Percentiles rank a stretch among this genome's conserved stretches.
These are phyloP conservation scores for Potentilla sterilis DNA, from an alignment of 306 rosid species.

Conservation along the genomic window DNA sequence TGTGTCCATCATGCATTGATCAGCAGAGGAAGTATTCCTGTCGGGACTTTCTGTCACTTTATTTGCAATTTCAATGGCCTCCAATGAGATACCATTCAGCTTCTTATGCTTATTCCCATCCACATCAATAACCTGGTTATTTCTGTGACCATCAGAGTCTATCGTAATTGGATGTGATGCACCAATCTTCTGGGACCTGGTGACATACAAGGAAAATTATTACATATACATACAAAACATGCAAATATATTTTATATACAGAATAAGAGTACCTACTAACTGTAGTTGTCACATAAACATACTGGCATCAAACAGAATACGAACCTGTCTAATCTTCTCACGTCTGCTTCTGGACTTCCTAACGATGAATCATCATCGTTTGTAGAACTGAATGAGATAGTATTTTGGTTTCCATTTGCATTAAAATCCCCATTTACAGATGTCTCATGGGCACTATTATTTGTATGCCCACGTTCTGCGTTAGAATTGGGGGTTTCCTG, in stretches of 20 bases:
- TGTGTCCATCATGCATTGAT: slow-evolving; percentile 47
- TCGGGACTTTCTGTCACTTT: slow-evolving; percentile 28
- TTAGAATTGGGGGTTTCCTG: slow-evolving; percentile 41
- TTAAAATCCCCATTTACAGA: slow-evolving; percentile 33
- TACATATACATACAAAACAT: slow-evolving; percentile 1
- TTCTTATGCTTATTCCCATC: slow-evolving; percentile 24
- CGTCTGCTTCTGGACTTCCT: slow-evolving; percentile 37
- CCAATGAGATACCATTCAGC: slow-evolving; percentile 26
- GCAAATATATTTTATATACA: not conserved
- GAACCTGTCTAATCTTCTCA: slow-evolving; percentile 28
- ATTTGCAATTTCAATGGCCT: slow-evolving; percentile 28
- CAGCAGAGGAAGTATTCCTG: slow-evolving; percentile 29
- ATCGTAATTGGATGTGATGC: slow-evolving; percentile 9
- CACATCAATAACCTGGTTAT: slow-evolving; percentile 24
- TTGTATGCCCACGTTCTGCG: slow-evolving; percentile 11
- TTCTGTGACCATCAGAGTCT: slow-evolving; percentile 35
- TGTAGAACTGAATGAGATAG: slow-evolving; percentile 27
- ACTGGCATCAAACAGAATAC: not conserved
- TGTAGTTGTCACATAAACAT: not conserved
- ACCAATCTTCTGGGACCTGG: slow-evolving; percentile 29
- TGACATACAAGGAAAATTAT: slow-evolving; percentile 15
- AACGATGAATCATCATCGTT: slow-evolving; percentile 31
- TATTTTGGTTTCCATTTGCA: slow-evolving; percentile 27
- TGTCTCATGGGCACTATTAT: slow-evolving; percentile 28
- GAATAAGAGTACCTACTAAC: not conserved